These are phyloP conservation scores for Musa troglodytarum DNA, from an alignment of 176 grass and related monocot species.

Conservation along the genomic window DNA sequence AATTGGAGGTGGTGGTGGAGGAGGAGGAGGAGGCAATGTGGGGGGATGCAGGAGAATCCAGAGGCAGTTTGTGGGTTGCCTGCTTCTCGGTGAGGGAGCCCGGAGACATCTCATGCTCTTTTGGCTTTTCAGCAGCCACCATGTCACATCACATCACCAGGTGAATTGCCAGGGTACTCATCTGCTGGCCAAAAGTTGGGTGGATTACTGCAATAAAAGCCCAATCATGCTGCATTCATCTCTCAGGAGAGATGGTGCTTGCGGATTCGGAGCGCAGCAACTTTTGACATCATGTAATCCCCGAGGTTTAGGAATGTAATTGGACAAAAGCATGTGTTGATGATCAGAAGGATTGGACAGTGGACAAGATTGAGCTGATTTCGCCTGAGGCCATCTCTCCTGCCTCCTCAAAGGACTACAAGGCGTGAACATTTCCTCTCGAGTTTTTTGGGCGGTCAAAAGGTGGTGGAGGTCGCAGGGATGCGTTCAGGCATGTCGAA, in stretches of 20 bases:
- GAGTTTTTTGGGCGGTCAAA: too few relatives aligned
- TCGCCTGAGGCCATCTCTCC: background rate
- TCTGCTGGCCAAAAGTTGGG: background rate
- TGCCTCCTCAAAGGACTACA: too few relatives aligned
- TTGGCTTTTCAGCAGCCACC: background rate
- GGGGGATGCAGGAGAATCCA: background rate
- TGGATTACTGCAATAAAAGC: background rate
- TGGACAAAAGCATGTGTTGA: background rate
- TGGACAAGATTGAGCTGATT: background rate
- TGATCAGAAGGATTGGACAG: background rate
- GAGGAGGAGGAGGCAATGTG: background rate
- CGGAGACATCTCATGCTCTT: background rate
- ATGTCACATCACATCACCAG: conserved; percentile 3
- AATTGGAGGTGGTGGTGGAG: background rate
- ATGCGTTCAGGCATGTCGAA: too few relatives aligned
- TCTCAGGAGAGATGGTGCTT: background rate
- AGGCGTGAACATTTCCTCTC: too few relatives aligned
- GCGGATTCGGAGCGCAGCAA: background rate
- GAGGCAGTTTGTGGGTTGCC: background rate
- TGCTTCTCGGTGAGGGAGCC: background rate
- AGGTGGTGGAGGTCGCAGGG: too few relatives aligned
- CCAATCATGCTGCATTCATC: background rate
- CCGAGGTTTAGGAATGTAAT: background rate
- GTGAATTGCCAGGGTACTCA: background rate
- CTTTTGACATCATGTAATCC: background rate